Evolutionary conservation across 345 rosid species (phyloP), one percentile per base, ranked within the genome.

Genomic region (Anastatica hierochuntica): DNA sequence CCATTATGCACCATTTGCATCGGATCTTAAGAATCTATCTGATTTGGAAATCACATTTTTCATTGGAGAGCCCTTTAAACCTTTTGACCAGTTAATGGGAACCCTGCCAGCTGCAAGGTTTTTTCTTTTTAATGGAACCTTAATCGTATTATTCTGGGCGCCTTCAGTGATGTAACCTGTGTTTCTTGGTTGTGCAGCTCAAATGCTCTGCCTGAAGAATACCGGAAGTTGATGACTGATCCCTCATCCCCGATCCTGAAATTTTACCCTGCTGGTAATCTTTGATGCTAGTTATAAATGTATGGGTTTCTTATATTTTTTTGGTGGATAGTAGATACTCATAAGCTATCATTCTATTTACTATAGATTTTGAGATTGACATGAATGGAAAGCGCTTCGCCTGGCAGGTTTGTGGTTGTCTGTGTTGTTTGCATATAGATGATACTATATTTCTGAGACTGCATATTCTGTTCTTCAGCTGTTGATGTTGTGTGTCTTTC

Each of bases 1-100:
- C 73, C 96, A 94, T 67, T 94, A 88, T 75, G 97, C 99, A 36
- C 99, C 99, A 46, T 94, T 94, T 82, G 97, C 99, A 72, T 88
- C 97, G 21, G 99, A 94, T 73, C 84, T 94, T 62, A 77, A 75
- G 53, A 85, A 74, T 72, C 77, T 94, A 53, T 37, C 71, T 48
- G 92, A 82, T 58, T 48, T 83, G 76, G 99, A 94, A 71, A 80
- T 88, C 60, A 94, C 95, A 3, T 83, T 85, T 71, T 94, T 88
- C 72, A 36, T 30, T 43, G 97, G 96, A 43, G 85, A 85, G 77
- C 92, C 99, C 12, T 88, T 94, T 68, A 88, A 77, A 77, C 99
- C 99, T 45, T 88, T 94, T 74, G 97, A 94, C 76, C 99, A 94
- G 75, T 81, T 94, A 41, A 80, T 94, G 95, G 99, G 97, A 49